Base-by-base conservation (phyloP, 108 stramenopile genomes). In the Aurantiochytrium sp. region DNA sequence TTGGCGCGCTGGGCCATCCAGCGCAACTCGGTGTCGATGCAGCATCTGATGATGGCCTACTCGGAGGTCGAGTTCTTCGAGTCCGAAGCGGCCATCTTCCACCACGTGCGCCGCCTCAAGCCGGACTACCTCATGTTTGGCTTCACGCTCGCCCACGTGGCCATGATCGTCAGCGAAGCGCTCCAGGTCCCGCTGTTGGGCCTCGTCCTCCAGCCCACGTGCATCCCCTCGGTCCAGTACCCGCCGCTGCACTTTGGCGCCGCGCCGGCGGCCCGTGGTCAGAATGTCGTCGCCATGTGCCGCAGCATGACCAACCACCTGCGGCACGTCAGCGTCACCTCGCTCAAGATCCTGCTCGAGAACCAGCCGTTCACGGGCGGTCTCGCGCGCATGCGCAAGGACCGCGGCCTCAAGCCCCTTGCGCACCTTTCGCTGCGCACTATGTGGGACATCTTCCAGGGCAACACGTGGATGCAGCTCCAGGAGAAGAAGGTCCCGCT, bases 401-500 rank as follows among this genome's bases (percentile, higher is more conserved):
- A 48, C 8, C 73, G 73, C 12, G 73, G 73, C 27, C 73, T 81
- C 2, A 6, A 81, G 73, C 39, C 39, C 19, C 21, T 81, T 41
- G n/a, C 42, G 45, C 36, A 48, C 1, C 45, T 48, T 48, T 48
- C 73, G 6, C 27, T 41, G 45, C 42, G 73, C 32, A 81, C n/a
- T 37, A 6, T 81, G 12, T 48, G 39, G 73, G 39, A 81, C 3
- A 48, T 17, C 27, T 42, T 81, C 73, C 73, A 81, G 45, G 45
- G 73, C 30, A 48, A 48, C 42, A 42, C 73, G 27, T 48, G 39
- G 73, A 48, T 81, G 42, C 42, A 81, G 45, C 73, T 81, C 6
- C 73, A 81, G 24, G 73, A 81, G 30, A 81, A 81, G 24, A 81
- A 81, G n/a, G 45, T 81, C n/a, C 73, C 73, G 73, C 73, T 81